These are phyloP conservation scores for Penicillium capsulatum DNA, from an alignment of 2,329 filamentous ascomycete genomes.

Conservation along the genomic window DNA sequence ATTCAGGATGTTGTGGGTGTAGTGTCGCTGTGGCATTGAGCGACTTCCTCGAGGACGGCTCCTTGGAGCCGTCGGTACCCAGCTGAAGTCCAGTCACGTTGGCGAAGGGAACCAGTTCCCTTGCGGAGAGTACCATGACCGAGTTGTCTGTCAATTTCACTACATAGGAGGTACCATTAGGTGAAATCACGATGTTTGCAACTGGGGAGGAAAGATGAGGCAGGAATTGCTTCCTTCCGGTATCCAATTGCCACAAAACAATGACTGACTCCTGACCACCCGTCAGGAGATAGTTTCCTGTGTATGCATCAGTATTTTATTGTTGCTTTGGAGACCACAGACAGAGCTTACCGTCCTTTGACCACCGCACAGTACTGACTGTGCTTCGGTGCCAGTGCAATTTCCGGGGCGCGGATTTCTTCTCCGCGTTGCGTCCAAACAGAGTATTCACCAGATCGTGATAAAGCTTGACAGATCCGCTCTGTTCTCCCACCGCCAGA, in stretches of 20 bases:
- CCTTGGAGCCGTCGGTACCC: slow-evolving; percentile 49
- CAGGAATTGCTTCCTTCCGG: slow-evolving; percentile 72
- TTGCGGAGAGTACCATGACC: slow-evolving; percentile 81
- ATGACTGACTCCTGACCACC: slow-evolving; percentile 86
- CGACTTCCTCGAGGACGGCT: slow-evolving; percentile 23
- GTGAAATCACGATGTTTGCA: slow-evolving; percentile 77
- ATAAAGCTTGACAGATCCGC: slow-evolving; percentile 77
- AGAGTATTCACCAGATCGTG: slow-evolving; percentile 58
- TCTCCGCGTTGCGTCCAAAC: slow-evolving; percentile 23
- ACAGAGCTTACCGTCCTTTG: slow-evolving; percentile 67
- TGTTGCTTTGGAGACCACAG: neutral
- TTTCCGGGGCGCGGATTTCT: slow-evolving; percentile 53
- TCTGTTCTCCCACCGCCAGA: slow-evolving; percentile 69
- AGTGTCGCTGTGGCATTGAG: slow-evolving; percentile 53
- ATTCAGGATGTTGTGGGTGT: slow-evolving; percentile 59
- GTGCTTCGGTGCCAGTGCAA: slow-evolving; percentile 88
- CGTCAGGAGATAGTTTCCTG: slow-evolving; percentile 89
- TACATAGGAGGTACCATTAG: slow-evolving; percentile 73
- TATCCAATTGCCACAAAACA: slow-evolving; percentile 90
- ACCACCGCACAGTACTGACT: slow-evolving; percentile 86
- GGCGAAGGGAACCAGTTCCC: slow-evolving; percentile 77
- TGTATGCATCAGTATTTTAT: too few species aligned
- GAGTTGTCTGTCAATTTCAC: slow-evolving; percentile 90
- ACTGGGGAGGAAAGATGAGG: slow-evolving; percentile 87
- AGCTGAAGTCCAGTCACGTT: slow-evolving; percentile 79